Evolutionary conservation across 192 early-diverging fungal species (phyloP), one percentile per base, ranked within the genome.

Genomic region (Backusella macrospora): DNA sequence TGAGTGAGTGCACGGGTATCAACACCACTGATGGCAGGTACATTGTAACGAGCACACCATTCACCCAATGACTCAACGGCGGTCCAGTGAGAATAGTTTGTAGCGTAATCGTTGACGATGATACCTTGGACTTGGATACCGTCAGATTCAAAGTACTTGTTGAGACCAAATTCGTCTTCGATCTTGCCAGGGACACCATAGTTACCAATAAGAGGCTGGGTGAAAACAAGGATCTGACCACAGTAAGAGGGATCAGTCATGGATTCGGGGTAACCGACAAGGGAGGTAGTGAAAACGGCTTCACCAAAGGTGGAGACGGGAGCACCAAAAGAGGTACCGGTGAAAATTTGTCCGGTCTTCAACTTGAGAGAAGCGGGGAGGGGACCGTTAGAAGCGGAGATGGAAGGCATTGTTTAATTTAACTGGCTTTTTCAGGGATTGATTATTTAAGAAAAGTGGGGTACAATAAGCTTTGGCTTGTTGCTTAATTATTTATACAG

Each of bases 201-300:
- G 87, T 98, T 98, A 3, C 96, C 96, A 76, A 97, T 90, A 47
- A 98, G 82, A 26, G 96, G 96, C 79, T 96, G 95, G n/a, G 96
- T 96, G 68, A 98, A 96, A 6, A 96, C 94, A 26, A 98, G 88
- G 68, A 98, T 96, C 84, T 98, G 96, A 47, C 96, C 96, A 46
- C 83, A 84, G 82, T 98, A 98, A n/a, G 95, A 97, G 8, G 96
- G 96, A 76, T 98, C 96, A 62, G 95, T 97, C 95, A 98, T 96
- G 6, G 93, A 95, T 82, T 98, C 96, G 14, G 96, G 95, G 84
- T 98, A 98, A 38, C 96, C 96, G 14, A 97, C 97, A 62, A 96
- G 77, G 9, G 93, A 93, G 0, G 96, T 97, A 38, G 97, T 97
- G 76, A 98, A 98, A 18, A 98, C 97, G 13, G 94, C 92, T 81